Base-by-base conservation (phyloP, 2,329 filamentous ascomycete genomes). In the Aschersonia sp. region DNA sequence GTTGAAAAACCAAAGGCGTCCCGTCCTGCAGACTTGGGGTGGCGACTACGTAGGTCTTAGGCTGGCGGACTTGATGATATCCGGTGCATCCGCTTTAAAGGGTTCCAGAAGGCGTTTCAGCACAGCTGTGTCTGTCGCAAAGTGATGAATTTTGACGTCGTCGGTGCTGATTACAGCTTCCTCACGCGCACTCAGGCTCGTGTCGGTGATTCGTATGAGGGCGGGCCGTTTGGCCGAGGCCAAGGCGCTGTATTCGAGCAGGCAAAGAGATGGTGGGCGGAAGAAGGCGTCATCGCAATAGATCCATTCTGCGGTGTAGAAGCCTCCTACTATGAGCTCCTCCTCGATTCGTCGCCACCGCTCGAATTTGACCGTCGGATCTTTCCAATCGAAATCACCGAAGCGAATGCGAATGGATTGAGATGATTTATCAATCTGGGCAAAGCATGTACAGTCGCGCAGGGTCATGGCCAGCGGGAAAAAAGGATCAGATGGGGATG, bases 361-460 rank as follows among this genome's bases (percentile, higher is more conserved):
- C 43, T 69, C 68, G 48, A 79, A 69, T 61, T 90, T 89, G 47
- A 73, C 73, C 1, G 66, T 65, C 7, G 75, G 72, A 48, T 81
- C 81, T 66, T 92, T 92, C 56, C 84, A 73, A 63, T 92, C 86
- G 42, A 90, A 71, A 58, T 92, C 86, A 1, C 82, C 84, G 8
- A 92, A 71, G 47, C 82, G 77, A 42, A 77, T 71, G 48, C 76
- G 70, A 6, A 79, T 61, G 1, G 60, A 58, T 6, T 55, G 52
- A 1, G 56, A 50, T 6, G 53, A 47, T 12, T 52, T 54, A 42
- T 63, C 63, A 48, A 87, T 72, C 56, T 77, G 76, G 41, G 87
- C 67, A 57, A 83, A 88, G 55, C 85, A 75, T 4, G 83, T 86
- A 60, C 85, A 88, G 66, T 92, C 86, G 45, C 86, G 71, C 53